Percentiles rank a stretch among this genome's conserved stretches.
Evolutionary conservation across 140 eudicot genomes (phyloP).

Genomic region (Flaveria floridana): DNA sequence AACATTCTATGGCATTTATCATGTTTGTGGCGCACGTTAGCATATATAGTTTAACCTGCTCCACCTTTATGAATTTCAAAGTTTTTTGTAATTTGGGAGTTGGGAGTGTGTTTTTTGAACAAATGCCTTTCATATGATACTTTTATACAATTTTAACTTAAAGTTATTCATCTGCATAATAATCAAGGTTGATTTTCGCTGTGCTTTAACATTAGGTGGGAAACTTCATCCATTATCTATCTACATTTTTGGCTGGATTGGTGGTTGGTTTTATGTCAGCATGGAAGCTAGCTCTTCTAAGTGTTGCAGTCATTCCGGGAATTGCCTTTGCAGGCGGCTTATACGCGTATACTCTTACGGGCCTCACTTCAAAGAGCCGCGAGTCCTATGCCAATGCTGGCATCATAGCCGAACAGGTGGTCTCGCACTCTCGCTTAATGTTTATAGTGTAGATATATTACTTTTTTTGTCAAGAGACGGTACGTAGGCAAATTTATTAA

Average conservation of each 20-base stretch:
- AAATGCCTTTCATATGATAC: background rate
- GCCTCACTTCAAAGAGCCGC: slow-evolving; percentile 95
- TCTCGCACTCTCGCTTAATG: background rate
- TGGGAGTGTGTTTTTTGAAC: background rate
- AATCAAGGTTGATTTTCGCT: background rate
- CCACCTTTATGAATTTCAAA: background rate
- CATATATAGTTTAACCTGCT: slow-evolving; percentile 18
- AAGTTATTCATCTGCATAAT: background rate
- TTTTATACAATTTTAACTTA: background rate
- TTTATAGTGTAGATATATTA: background rate
- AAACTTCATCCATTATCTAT: slow-evolving; percentile 89
- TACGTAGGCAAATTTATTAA: background rate
- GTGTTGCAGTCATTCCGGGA: slow-evolving; percentile 95
- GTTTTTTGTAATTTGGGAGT: background rate
- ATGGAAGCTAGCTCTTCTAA: slow-evolving; percentile 88
- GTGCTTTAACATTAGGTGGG: slow-evolving; percentile 59
- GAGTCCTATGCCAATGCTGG: slow-evolving; percentile 97
- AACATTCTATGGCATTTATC: background rate
- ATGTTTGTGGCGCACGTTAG: slow-evolving; percentile 30
- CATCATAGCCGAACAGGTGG: slow-evolving; percentile 90
- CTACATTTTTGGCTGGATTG: slow-evolving; percentile 96
- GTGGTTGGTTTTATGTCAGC: slow-evolving; percentile 99
- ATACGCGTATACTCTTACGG: slow-evolving; percentile 91
- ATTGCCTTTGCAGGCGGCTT: slow-evolving; percentile 97
- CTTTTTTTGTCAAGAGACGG: background rate